phyloP scores from a whole-genome alignment of 2,329 filamentous ascomycete genomes.

The Venturia pyrina region DNA sequence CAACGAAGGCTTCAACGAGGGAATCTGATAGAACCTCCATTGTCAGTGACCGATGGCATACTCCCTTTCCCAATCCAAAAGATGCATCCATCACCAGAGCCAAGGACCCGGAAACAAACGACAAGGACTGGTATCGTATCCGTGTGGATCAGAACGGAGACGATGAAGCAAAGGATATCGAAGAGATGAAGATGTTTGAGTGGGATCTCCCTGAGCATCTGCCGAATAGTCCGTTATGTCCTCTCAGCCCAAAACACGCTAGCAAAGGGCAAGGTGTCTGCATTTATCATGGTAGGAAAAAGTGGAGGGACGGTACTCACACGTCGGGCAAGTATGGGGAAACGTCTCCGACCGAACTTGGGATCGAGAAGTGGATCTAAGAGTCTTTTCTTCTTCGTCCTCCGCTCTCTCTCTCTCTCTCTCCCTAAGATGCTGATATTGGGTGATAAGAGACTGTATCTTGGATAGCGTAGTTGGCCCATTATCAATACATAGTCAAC shows the following conservation, averaged over 20 bases:
- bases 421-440: neutral
- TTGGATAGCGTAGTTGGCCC: neutral
- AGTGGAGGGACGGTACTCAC: neutral
- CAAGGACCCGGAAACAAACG: neutral
- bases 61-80: conserved; percentile 5
- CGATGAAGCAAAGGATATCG: neutral
- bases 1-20: neutral
- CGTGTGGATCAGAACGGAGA: conserved; percentile 7
- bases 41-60: neutral
- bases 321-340: neutral
- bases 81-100: neutral
- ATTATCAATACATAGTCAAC: neutral
- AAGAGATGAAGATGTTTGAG: conserved; percentile 20
- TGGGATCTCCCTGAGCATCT: conserved; percentile 36
- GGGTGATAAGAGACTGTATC: neutral
- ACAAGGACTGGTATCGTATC: conserved; percentile 9
- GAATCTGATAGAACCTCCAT: neutral
- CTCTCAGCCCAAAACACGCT: conserved; percentile 29
- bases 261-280: conserved; percentile 30
- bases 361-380: neutral
- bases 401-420: neutral
- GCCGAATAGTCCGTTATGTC: conserved; percentile 33
- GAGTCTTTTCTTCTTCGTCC: neutral
- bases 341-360: neutral
- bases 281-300: conserved; percentile 30